phyloP scores from a whole-genome alignment of 345 rosid genomes.

The Salix udensis region DNA sequence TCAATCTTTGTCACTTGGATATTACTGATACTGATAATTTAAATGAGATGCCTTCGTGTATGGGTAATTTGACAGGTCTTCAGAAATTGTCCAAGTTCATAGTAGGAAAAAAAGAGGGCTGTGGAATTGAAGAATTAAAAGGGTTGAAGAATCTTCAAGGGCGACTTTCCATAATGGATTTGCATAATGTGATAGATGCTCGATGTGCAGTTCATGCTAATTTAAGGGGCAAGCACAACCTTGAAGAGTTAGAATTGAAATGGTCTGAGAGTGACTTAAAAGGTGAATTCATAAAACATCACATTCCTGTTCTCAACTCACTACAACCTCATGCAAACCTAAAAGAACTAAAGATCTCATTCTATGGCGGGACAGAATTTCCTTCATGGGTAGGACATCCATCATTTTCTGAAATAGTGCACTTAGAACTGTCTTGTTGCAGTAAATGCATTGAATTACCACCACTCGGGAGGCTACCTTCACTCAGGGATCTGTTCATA shows the following conservation, averaged over 20 bases:
- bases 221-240: neutral
- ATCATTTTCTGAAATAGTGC: constrained; percentile 7
- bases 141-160: constrained; percentile 26
- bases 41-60: constrained; percentile 33
- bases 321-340: constrained; percentile 5
- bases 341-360: neutral
- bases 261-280: neutral
- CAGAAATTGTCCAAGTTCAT: constrained; percentile 31
- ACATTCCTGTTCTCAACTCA: neutral
- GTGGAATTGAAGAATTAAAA: constrained; percentile 28
- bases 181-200: neutral
- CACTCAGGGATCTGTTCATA: constrained; percentile 9
- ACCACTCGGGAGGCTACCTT: constrained; percentile 1
- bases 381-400: constrained; percentile 20
- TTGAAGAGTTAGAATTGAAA: neutral
- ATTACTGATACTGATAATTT: constrained; percentile 14
- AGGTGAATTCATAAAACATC: too few species aligned
- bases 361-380: constrained; percentile 4
- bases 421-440: constrained; percentile 1
- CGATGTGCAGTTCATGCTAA: constrained; percentile 6
- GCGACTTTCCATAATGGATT: constrained; percentile 26
- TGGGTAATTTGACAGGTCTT: constrained; percentile 26
- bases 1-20: constrained; percentile 32
- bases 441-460: constrained; percentile 2
- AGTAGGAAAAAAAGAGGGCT: constrained; percentile 23